Conservation (phyloP, 139 green algal genomes). For the Auxenochlorella pyrenoidosa region DNA sequence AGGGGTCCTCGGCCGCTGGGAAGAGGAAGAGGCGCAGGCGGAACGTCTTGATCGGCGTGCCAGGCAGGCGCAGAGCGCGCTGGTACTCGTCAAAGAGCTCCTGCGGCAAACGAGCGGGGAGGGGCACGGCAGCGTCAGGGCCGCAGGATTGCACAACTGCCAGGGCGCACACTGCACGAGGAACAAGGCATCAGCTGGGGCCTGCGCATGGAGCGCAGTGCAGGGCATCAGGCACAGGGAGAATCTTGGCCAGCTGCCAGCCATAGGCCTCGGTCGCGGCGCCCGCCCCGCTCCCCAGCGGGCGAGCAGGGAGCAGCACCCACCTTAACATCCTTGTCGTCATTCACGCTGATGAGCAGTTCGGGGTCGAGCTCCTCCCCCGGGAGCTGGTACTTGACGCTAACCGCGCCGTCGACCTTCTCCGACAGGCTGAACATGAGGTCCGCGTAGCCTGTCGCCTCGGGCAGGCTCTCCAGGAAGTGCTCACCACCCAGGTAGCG, state of each 20-base stretch:
- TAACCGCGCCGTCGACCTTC: slow-evolving; percentile 66
- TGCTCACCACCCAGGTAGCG: slow-evolving; percentile 56
- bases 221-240: too few relatives aligned
- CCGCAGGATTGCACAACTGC: neutral
- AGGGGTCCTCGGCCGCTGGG: slow-evolving; percentile 56
- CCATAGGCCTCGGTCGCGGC: too few relatives aligned
- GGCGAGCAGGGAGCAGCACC: neutral
- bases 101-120: slow-evolving; percentile 41
- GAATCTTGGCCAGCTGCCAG: too few relatives aligned
- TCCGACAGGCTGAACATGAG: slow-evolving; percentile 68
- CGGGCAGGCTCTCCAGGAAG: slow-evolving; percentile 61
- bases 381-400: slow-evolving; percentile 66
- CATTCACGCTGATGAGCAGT: slow-evolving; percentile 74
- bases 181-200: neutral
- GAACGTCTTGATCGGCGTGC: slow-evolving; percentile 72
- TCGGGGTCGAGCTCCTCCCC: slow-evolving; percentile 80
- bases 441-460: slow-evolving; percentile 56
- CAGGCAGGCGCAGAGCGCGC: slow-evolving; percentile 54
- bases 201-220: too few relatives aligned
- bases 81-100: slow-evolving; percentile 83
- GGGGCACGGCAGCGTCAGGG: neutral
- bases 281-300: too few relatives aligned
- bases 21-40: slow-evolving; percentile 74
- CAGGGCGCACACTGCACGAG: neutral
- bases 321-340: slow-evolving; percentile 82